These are phyloP conservation scores for Talaromyces piceae DNA, from an alignment of 2,329 filamentous ascomycete species.

Conservation along the genomic window DNA sequence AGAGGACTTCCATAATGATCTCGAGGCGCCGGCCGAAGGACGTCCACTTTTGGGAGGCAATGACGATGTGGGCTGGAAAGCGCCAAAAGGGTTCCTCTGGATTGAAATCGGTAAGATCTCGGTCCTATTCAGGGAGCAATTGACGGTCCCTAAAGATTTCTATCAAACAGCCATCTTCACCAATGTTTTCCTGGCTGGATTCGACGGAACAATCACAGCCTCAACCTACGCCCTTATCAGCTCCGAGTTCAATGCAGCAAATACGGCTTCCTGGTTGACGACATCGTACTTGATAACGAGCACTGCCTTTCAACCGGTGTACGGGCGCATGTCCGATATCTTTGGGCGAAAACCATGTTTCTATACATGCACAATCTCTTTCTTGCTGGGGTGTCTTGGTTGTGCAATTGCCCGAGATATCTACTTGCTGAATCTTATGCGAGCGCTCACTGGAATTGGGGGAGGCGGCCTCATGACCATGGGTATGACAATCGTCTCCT, in stretches of 20 bases:
- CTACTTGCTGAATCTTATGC: slow-evolving; percentile 60
- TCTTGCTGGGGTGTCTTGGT: slow-evolving; percentile 59
- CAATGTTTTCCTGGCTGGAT: slow-evolving; percentile 57
- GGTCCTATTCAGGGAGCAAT: background rate
- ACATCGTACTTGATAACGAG: slow-evolving; percentile 60
- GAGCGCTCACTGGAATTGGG: slow-evolving; percentile 64
- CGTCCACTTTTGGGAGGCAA: slow-evolving; percentile 17
- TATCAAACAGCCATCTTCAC: slow-evolving; percentile 47
- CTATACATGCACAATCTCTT: slow-evolving; percentile 55
- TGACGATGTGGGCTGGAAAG: slow-evolving; percentile 33
- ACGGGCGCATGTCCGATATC: slow-evolving; percentile 66
- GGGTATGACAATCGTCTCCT: slow-evolving; percentile 26
- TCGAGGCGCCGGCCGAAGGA: slow-evolving; percentile 14
- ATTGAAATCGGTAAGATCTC: slow-evolving; percentile 44
- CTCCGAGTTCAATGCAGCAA: slow-evolving; percentile 41
- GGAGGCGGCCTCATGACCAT: slow-evolving; percentile 64
- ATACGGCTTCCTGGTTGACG: slow-evolving; percentile 43
- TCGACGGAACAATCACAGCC: slow-evolving; percentile 40
- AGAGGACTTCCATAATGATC: background rate
- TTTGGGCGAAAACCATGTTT: slow-evolving; percentile 56
- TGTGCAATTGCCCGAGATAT: slow-evolving; percentile 63
- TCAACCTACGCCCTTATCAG: slow-evolving; percentile 40
- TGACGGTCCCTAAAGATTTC: background rate
- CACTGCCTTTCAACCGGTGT: slow-evolving; percentile 63
- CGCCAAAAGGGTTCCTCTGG: slow-evolving; percentile 48